A percentile compares a stretch with the other conserved stretches of the same genome.
phyloP scores from a whole-genome alignment of 1,139 yeast species.

The Protomyces lactucae-debilis region DNA sequence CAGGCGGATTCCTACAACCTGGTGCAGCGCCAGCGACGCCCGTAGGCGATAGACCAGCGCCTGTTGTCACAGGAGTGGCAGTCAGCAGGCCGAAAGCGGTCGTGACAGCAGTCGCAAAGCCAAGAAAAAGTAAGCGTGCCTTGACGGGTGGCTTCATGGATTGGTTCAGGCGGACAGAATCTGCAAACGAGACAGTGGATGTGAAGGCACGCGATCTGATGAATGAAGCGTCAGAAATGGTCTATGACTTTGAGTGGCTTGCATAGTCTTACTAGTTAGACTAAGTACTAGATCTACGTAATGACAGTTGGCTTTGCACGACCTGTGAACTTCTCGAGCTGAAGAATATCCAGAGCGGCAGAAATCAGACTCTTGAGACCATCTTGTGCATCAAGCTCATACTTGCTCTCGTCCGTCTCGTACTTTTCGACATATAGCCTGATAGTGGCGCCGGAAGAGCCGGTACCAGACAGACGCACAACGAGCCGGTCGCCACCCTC shows the following conservation, averaged over 20 bases:
- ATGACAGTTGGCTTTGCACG: slow-evolving; percentile 84
- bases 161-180: neutral
- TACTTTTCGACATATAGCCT: slow-evolving; percentile 87
- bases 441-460: slow-evolving; percentile 96
- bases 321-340: slow-evolving; percentile 69
- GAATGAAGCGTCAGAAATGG: neutral
- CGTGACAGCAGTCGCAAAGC: neutral
- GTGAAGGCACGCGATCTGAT: neutral
- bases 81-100: neutral
- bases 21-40: neutral
- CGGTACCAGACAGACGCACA: slow-evolving; percentile 93
- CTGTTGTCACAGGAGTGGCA: neutral
- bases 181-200: neutral
- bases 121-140: neutral
- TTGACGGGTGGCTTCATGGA: neutral
- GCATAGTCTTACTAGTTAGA: neutral
- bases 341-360: slow-evolving; percentile 61
- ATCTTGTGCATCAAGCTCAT: slow-evolving; percentile 57
- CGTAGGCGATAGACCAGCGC: neutral
- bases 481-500: slow-evolving; percentile 80
- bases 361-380: slow-evolving; percentile 61
- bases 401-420: slow-evolving; percentile 53
- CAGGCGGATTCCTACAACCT: slow-evolving; percentile 9
- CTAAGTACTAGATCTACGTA: slow-evolving; percentile 46
- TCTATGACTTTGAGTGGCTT: neutral